Evolutionary conservation across 805 yeast genomes (phyloP).

Genomic region (Danielia oregonensis): DNA sequence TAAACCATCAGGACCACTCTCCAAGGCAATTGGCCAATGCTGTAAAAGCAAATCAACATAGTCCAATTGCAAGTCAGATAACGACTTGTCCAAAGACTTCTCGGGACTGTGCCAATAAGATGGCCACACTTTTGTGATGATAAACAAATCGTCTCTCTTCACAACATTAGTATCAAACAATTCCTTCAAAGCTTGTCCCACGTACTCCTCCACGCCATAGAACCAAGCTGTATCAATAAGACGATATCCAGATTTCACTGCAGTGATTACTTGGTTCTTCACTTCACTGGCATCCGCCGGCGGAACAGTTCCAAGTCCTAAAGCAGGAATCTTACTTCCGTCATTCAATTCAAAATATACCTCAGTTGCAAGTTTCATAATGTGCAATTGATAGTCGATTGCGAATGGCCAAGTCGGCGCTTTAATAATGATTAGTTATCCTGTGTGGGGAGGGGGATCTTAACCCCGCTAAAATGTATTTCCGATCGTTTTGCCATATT

Average conservation of each 20-base stretch:
- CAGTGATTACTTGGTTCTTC: slow-evolving; percentile 32
- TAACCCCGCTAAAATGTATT: no score
- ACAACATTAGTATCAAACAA: slow-evolving; percentile 52
- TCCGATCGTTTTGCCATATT: no score
- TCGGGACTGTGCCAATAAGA: slow-evolving; percentile 38
- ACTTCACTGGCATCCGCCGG: slow-evolving; percentile 28
- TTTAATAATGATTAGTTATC: no score
- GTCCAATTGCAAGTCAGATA: slow-evolving; percentile 41
- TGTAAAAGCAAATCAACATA: slow-evolving; percentile 72
- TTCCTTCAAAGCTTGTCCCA: slow-evolving; percentile 47
- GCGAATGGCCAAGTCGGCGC: no score
- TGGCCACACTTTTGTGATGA: slow-evolving; percentile 66
- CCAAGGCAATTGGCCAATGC: slow-evolving; percentile 48
- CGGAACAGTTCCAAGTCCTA: slow-evolving; percentile 58
- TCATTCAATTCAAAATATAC: slow-evolving; percentile 46
- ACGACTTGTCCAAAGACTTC: slow-evolving; percentile 38
- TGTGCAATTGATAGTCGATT: no score
- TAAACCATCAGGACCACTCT: slow-evolving; percentile 37
- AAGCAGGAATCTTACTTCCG: slow-evolving; percentile 59
- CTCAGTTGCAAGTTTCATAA: slow-evolving; percentile 2
- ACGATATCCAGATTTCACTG: slow-evolving; percentile 43
- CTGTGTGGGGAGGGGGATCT: no score
- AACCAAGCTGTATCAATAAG: slow-evolving; percentile 53
- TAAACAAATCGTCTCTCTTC: slow-evolving; percentile 59
- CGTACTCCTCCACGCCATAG: slow-evolving; percentile 59